Conservation (phyloP, 2,329 filamentous ascomycete genomes). For the Aspergillus fijiensis region DNA sequence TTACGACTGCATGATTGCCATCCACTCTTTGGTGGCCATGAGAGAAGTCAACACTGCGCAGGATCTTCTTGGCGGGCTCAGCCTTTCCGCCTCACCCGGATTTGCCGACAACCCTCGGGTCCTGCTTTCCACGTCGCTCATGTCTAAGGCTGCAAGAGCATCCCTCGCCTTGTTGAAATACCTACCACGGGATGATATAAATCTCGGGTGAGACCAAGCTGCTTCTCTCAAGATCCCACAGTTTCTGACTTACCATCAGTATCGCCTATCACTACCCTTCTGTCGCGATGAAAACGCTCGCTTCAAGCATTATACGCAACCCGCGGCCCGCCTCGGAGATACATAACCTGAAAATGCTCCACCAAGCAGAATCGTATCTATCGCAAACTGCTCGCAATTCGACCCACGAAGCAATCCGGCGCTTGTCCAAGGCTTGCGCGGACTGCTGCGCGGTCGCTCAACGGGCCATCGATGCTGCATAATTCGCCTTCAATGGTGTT, state of each 20-base stretch:
- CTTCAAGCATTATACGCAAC: conserved; percentile 17
- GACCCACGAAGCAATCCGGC: conserved; percentile 11
- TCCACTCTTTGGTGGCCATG: conserved; percentile 15
- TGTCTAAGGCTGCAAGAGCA: conserved; percentile 18
- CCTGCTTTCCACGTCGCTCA: conserved; percentile 16
- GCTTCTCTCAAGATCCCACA: neutral
- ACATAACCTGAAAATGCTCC: conserved; percentile 15
- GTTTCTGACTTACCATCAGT: neutral
- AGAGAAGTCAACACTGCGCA: conserved; percentile 5
- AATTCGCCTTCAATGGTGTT: neutral
- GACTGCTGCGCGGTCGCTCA: conserved; percentile 18
- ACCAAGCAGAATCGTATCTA: conserved; percentile 16
- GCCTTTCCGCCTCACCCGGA: neutral
- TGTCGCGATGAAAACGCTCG: conserved; percentile 17
- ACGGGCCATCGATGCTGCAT: neutral
- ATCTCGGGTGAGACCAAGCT: conserved; percentile 13
- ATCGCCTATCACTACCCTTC: conserved; percentile 19
- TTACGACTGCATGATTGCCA: conserved; percentile 20
- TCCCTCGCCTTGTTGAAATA: conserved; percentile 19
- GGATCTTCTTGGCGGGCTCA: conserved; percentile 5
- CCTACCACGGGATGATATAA: conserved; percentile 14
- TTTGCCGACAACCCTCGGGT: conserved; percentile 7
- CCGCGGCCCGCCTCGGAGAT: conserved; percentile 12
- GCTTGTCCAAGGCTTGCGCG: conserved; percentile 15
- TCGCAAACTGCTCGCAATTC: conserved; percentile 8